Conservation (phyloP, 1,139 yeast species). For the Yamadazyma triangularis region DNA sequence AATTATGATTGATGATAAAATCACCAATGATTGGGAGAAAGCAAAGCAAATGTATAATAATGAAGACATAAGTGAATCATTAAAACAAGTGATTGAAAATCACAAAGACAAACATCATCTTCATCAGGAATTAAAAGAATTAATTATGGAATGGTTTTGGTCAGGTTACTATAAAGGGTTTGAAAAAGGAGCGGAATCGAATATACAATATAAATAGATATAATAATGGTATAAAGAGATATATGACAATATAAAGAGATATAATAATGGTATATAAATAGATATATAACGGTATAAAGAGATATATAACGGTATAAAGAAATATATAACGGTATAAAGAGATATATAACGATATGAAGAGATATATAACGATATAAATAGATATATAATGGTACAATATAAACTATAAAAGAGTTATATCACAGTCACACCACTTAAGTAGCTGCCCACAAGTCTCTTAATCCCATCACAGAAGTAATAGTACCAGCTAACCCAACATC, state of each 20-base stretch:
- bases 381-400: not conserved
- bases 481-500: constrained; percentile 83
- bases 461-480: constrained; percentile 74
- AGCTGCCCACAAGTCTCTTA: constrained; percentile 63
- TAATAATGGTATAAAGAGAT: constrained; percentile 1
- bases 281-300: constrained; percentile 1
- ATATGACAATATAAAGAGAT: not conserved
- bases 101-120: constrained; percentile 13
- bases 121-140: constrained; percentile 19
- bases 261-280: no score
- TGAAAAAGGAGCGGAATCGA: constrained; percentile 2
- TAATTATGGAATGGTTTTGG: constrained; percentile 31
- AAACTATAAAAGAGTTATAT: not conserved
- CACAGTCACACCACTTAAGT: constrained; percentile 7
- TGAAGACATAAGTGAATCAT: constrained; percentile 9
- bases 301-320: constrained; percentile 1
- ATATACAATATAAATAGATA: not conserved
- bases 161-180: constrained; percentile 26
- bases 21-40: constrained; percentile 4
- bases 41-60: constrained; percentile 6
- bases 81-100: constrained; percentile 12
- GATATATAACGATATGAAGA: not conserved
- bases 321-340: constrained; percentile 1
- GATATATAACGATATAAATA: constrained; percentile 1
- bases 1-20: constrained; percentile 7